Percentiles rank a stretch among this genome's conserved stretches.
Conservation (phyloP, 164 flowering plant genomes). For the Houttuynia cordata region DNA sequence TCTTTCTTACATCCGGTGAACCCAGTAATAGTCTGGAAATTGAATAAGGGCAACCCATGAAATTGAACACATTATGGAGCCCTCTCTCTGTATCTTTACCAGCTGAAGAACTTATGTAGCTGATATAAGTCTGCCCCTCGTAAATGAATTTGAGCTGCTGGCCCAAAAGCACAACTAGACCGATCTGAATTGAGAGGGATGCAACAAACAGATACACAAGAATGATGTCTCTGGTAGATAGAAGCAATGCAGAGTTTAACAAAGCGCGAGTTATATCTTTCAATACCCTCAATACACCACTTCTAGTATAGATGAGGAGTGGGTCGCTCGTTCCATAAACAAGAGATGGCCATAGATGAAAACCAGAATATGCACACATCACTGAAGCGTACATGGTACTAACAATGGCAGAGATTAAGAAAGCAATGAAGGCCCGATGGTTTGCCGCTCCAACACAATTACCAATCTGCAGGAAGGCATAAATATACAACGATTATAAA, state of each 20-base stretch:
- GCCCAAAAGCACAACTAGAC: conserved; percentile 67
- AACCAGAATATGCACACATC: conserved; percentile 39
- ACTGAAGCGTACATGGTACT: conserved; percentile 52
- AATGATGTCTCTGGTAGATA: conserved; percentile 56
- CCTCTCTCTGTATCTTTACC: conserved; percentile 35
- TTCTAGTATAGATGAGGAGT: conserved; percentile 6
- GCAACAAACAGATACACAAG: conserved; percentile 66
- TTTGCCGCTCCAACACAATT: conserved; percentile 94
- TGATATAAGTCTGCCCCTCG: conserved; percentile 68
- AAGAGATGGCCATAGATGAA: conserved; percentile 52
- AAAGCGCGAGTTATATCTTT: conserved; percentile 35
- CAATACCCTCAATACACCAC: conserved; percentile 13
- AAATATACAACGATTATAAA: background rate
- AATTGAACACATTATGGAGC: conserved; percentile 50
- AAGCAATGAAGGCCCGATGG: conserved; percentile 58
- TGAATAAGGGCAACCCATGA: conserved; percentile 53
- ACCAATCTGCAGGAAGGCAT: conserved; percentile 58
- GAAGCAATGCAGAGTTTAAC: conserved; percentile 31
- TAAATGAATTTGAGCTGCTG: conserved; percentile 79
- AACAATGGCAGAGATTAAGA: conserved; percentile 54
- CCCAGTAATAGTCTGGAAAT: conserved; percentile 28
- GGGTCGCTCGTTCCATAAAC: conserved; percentile 8
- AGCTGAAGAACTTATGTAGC: conserved; percentile 36
- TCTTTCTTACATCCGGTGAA: conserved; percentile 24
- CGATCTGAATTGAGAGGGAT: conserved; percentile 56